Evolutionary conservation across 116 monocot genomes (phyloP), one percentile per base, ranked within the genome.

Genomic region (Zostera marina): DNA sequence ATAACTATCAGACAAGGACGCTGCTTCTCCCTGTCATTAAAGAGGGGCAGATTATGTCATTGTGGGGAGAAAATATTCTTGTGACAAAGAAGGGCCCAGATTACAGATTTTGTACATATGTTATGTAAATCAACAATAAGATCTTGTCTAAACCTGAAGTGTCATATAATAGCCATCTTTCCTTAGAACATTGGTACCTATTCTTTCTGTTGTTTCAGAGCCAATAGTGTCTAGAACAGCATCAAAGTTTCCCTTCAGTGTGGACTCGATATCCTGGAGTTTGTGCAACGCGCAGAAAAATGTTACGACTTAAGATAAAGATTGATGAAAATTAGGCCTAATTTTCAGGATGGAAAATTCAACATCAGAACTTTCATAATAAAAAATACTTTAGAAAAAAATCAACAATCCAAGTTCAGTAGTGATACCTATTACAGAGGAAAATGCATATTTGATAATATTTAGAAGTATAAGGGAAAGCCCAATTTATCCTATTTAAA

Each of bases 121-220:
- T 14, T 2, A 45, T 10, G 1, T 10, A 45, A 45, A 45, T 45
- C 44, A 14, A 45, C 44, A 2, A 45, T 11, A 45, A 45, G 44
- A 45, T 45, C 44, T 11, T 45, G 44, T 45, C 44, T 14, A 45
- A 10, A 88, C 88, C 88, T 94, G 88, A 19, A 94, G 71, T 42
- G 93, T 87, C 88, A 94, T 94, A 66, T 84, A 88, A 64, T 88
- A 73, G n/a, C 93, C 93, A n/a, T 81, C 84, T 79, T 56, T 81
- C 58, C 73, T 94, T 57, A 94, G 66, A 71, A 94, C 73, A 63
- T 84, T 81, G 42, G 81, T 56, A 3, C 93, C 93, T 19, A 79
- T 53, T 69, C 88, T 81, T 63, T 93, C 93, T 41, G 88, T 87
- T 73, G 32, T 32, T 5, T 32, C 32, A 32, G 32, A 32, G 32